Evolutionary conservation across 2,329 filamentous ascomycete species (phyloP).

Genomic region (Beauveria scarabaeidicola): DNA sequence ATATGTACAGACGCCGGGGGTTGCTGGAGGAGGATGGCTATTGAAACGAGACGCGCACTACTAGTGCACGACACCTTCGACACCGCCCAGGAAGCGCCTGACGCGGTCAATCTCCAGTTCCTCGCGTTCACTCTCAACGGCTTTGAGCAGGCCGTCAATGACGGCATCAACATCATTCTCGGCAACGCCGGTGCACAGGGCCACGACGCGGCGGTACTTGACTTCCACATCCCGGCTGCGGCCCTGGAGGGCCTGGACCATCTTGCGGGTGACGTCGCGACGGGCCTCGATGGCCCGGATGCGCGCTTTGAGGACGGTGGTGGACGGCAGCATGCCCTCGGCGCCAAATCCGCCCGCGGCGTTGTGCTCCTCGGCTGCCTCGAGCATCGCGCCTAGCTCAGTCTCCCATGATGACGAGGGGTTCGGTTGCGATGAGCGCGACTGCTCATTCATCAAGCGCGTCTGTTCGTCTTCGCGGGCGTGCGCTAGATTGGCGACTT

Average conservation of each 20-base stretch:
- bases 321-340: constrained; percentile 45
- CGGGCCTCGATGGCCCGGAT: constrained; percentile 62
- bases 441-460: constrained; percentile 34
- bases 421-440: constrained; percentile 33
- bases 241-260: constrained; percentile 63
- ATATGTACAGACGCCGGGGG: not conserved
- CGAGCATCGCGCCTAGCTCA: constrained; percentile 41
- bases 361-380: constrained; percentile 30
- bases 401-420: constrained; percentile 45
- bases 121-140: constrained; percentile 78
- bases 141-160: constrained; percentile 70
- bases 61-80: constrained; percentile 53
- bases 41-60: constrained; percentile 9
- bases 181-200: constrained; percentile 72
- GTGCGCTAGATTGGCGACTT: constrained; percentile 68
- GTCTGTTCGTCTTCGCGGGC: constrained; percentile 63
- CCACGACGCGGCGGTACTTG: constrained; percentile 82
- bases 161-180: constrained; percentile 74
- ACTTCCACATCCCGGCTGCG: constrained; percentile 76
- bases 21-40: not conserved
- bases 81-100: constrained; percentile 68
- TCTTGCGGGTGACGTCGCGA: constrained; percentile 57
- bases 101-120: constrained; percentile 71
- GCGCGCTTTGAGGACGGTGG: constrained; percentile 55
- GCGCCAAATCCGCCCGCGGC: constrained; percentile 26